Percentiles rank a stretch among this genome's conserved stretches.
Conservation (phyloP, 192 early-diverging fungal genomes). For the Backusella mclennaniae region DNA sequence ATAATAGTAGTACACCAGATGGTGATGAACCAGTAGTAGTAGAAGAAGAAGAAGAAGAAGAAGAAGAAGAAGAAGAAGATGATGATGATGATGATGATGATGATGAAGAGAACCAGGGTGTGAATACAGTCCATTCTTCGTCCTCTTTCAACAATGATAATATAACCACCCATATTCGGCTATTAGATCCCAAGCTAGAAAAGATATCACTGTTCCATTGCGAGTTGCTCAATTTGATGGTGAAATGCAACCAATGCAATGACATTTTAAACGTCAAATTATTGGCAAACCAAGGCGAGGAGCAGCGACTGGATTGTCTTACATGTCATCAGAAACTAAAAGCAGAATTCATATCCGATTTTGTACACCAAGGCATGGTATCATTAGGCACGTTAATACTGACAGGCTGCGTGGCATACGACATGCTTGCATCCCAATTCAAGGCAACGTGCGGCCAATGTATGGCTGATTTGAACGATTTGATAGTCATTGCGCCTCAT, state of each 20-base stretch:
- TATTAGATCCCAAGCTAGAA: conserved; percentile 55
- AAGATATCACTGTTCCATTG: conserved; percentile 70
- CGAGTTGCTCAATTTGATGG: conserved; percentile 56
- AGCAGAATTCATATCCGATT: conserved; percentile 12
- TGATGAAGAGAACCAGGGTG: neutral
- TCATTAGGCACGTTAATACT: conserved; percentile 75
- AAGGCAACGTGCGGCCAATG: conserved; percentile 70
- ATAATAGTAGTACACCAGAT: neutral
- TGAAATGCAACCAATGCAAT: conserved; percentile 79
- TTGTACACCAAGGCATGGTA: conserved; percentile 51
- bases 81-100: too few relatives aligned
- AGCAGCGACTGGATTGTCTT: conserved; percentile 8
- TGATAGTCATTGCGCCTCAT: conserved; percentile 39
- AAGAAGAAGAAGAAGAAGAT: neutral
- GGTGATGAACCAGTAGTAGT: neutral
- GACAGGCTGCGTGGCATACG: conserved; percentile 63
- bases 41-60: neutral
- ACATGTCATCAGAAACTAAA: conserved; percentile 28
- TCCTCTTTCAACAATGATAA: neutral
- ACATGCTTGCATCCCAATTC: conserved; percentile 72
- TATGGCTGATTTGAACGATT: conserved; percentile 44
- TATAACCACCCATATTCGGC: conserved; percentile 51
- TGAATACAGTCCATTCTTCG: neutral
- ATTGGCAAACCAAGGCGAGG: neutral
- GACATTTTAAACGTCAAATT: conserved; percentile 42